Conservation (phyloP, 495 filamentous ascomycete genomes). For the Neurospora sp. region DNA sequence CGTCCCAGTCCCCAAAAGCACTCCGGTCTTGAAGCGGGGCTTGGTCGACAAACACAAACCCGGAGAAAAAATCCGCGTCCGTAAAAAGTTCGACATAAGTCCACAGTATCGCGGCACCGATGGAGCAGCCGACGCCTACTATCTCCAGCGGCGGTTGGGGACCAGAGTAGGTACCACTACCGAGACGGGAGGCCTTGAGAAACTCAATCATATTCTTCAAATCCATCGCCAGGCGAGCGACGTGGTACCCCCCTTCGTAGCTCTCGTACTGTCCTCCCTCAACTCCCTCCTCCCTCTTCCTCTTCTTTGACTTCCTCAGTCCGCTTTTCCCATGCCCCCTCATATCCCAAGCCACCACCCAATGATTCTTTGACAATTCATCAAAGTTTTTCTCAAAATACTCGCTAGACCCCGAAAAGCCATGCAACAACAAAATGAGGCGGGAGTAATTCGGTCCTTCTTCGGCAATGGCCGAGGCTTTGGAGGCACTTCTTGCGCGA, state of each 20-base stretch:
- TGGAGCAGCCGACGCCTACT: conserved; percentile 31
- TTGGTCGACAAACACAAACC: conserved; percentile 37
- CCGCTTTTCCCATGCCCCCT: conserved; percentile 33
- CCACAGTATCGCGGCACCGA: conserved; percentile 38
- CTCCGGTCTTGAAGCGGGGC: conserved; percentile 32
- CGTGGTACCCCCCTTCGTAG: conserved; percentile 31
- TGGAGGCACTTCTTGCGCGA: background rate
- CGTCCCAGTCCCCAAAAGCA: background rate
- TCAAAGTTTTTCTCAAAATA: conserved; percentile 33
- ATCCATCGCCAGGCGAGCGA: conserved; percentile 34
- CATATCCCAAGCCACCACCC: conserved; percentile 34
- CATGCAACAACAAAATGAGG: conserved; percentile 31
- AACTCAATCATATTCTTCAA: conserved; percentile 17
- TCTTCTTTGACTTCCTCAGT: background rate
- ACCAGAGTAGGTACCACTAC: background rate
- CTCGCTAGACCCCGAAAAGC: conserved; percentile 33
- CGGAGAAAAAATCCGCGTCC: conserved; percentile 18
- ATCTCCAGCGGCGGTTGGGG: conserved; percentile 1
- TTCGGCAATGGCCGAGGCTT: background rate
- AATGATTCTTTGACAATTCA: conserved; percentile 11
- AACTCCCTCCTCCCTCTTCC: background rate
- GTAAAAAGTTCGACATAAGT: conserved; percentile 33
- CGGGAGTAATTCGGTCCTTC: background rate
- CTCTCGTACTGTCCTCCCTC: background rate
- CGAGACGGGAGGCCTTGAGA: conserved; percentile 13